phyloP scores from a whole-genome alignment of 2,329 filamentous ascomycete genomes.

The Harringtonia lauricola region DNA sequence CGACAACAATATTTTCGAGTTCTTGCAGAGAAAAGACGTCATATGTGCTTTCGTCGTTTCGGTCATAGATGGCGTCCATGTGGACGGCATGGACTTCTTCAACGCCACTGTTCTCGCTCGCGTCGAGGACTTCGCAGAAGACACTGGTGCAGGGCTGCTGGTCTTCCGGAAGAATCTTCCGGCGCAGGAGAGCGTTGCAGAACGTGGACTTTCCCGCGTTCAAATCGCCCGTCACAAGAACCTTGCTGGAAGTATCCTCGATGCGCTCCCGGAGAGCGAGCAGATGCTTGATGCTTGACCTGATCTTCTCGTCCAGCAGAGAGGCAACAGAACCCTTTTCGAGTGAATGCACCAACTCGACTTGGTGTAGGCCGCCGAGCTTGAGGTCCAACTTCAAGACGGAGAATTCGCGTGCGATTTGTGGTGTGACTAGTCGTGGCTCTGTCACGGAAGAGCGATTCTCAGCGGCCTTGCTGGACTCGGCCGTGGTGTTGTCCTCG shows the following conservation, averaged over 20 bases:
- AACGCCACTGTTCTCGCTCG: constrained; percentile 76
- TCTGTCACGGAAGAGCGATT: constrained; percentile 43
- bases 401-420: constrained; percentile 93
- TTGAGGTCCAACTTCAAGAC: constrained; percentile 92
- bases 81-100: constrained; percentile 96
- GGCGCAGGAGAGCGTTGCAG: constrained; percentile 88
- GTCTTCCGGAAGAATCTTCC: constrained; percentile 90
- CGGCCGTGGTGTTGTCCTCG: constrained; percentile 46
- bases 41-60: constrained; percentile 89
- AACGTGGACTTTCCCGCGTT: constrained; percentile 99
- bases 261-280: constrained; percentile 82
- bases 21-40: constrained; percentile 70
- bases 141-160: constrained; percentile 98
- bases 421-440: constrained; percentile 77
- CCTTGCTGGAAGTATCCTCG: constrained; percentile 94
- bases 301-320: constrained; percentile 86
- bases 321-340: constrained; percentile 88
- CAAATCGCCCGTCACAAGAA: constrained; percentile 87
- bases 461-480: constrained; percentile 65
- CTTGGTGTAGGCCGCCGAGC: constrained; percentile 73
- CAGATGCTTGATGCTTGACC: constrained; percentile 85
- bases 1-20: constrained; percentile 79
- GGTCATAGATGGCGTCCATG: constrained; percentile 66
- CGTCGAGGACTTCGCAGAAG: constrained; percentile 93
- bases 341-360: constrained; percentile 85